Evolutionary conservation across 2,329 filamentous ascomycete genomes (phyloP).

Genomic region (Diaporthe ilicicola): DNA sequence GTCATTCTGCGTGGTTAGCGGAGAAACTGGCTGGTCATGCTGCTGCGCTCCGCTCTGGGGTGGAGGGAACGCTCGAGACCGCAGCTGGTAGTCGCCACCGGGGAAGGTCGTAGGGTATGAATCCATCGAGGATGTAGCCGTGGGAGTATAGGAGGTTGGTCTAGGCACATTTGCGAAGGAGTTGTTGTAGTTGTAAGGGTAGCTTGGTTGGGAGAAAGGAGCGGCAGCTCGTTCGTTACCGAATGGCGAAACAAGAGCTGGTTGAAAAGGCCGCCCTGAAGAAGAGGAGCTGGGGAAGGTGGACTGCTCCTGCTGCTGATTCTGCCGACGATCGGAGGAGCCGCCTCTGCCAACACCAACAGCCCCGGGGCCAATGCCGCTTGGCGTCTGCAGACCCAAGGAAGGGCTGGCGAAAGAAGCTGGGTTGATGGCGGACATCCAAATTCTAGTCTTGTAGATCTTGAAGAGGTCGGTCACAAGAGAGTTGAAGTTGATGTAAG

Average conservation of each 20-base stretch:
- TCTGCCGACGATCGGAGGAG: conserved; percentile 59
- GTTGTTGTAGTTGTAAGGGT: conserved; percentile 52
- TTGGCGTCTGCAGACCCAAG: conserved; percentile 74
- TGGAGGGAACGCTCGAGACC: conserved; percentile 54
- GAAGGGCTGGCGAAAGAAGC: conserved; percentile 89
- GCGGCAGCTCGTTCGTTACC: conserved; percentile 51
- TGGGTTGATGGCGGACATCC: conserved; percentile 99
- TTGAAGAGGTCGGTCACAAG: conserved; percentile 98
- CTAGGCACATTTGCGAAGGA: conserved; percentile 53
- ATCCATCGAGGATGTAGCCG: conserved; percentile 52
- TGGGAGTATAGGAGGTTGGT: conserved; percentile 49
- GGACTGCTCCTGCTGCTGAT: conserved; percentile 48
- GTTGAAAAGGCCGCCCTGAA: conserved; percentile 52
- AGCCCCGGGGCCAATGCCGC: conserved; percentile 71
- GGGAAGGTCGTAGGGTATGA: conserved; percentile 51
- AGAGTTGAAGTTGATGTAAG: conserved; percentile 99
- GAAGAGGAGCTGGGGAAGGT: conserved; percentile 48
- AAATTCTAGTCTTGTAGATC: conserved; percentile 98
- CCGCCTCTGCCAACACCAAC: conserved; percentile 65
- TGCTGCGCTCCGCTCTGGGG: conserved; percentile 45
- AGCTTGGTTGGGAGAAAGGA: conserved; percentile 50
- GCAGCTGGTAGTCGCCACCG: conserved; percentile 54
- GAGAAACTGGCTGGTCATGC: conserved; percentile 50
- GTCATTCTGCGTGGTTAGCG: conserved; percentile 59
- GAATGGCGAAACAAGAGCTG: conserved; percentile 52